Conservation (phyloP, 352 stramenopile genomes). For the Phytophthora ohioensis region DNA sequence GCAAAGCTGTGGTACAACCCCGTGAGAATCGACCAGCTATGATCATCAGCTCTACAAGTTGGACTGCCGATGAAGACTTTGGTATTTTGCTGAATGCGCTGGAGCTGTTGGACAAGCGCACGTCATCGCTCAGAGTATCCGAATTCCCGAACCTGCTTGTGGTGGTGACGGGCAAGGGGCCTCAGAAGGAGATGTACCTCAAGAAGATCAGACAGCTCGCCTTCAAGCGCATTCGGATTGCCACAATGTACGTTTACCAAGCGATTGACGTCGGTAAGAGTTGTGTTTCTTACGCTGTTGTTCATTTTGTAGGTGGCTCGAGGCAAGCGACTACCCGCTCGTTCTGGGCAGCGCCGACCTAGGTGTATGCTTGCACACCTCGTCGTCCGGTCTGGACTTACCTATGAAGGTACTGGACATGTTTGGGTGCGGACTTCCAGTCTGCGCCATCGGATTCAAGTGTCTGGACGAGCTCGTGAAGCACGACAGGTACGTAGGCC, state of each 20-base stretch:
- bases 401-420: constrained; percentile 99
- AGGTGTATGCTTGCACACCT: constrained; percentile 99
- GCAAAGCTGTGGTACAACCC: constrained; percentile 32
- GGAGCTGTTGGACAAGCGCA: constrained; percentile 69
- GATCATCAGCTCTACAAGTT: constrained; percentile 97
- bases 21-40: constrained; percentile 72
- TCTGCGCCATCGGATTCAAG: constrained; percentile 96
- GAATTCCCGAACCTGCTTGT: constrained; percentile 90
- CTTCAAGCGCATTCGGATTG: constrained; percentile 84
- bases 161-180: constrained; percentile 98
- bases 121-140: constrained; percentile 38
- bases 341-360: constrained; percentile 96
- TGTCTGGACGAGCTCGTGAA: constrained; percentile 97
- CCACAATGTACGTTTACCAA: constrained; percentile 74
- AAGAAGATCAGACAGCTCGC: constrained; percentile 74
- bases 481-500: constrained; percentile 89
- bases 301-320: constrained; percentile 89
- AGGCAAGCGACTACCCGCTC: constrained; percentile 96
- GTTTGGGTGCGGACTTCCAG: constrained; percentile 97
- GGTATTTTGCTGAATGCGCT: constrained; percentile 95
- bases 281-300: constrained; percentile 2
- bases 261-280: neutral
- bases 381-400: constrained; percentile 97
- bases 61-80: constrained; percentile 99
- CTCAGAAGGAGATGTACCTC: constrained; percentile 93